phyloP scores from a whole-genome alignment of 805 yeast genomes.

The Pichia manshurica region DNA sequence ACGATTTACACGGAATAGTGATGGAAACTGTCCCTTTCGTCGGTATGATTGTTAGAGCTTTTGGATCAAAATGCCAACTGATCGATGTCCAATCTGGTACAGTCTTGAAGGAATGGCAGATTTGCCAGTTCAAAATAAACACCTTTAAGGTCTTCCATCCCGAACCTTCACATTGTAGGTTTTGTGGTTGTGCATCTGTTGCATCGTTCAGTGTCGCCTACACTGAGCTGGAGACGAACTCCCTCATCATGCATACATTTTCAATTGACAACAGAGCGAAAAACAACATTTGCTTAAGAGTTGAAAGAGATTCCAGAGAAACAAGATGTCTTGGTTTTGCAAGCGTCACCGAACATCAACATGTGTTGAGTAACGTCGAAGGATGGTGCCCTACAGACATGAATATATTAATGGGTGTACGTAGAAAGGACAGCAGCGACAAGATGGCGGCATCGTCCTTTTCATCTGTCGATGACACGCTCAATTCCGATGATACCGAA shows the following conservation, averaged over 20 bases:
- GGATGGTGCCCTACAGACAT: slow-evolving; percentile 77
- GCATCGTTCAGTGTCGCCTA: slow-evolving; percentile 68
- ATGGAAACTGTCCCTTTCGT: slow-evolving; percentile 61
- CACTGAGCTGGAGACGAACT: slow-evolving; percentile 50
- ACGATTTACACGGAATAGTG: slow-evolving; percentile 19
- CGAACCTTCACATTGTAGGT: slow-evolving; percentile 82
- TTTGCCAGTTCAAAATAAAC: slow-evolving; percentile 57
- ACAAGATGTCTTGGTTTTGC: slow-evolving; percentile 85
- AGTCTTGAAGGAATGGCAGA: slow-evolving; percentile 51
- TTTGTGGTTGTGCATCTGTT: slow-evolving; percentile 85
- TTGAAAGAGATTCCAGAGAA: slow-evolving; percentile 89
- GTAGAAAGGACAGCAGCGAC: slow-evolving; percentile 36
- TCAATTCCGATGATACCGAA: not conserved
- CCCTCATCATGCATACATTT: slow-evolving; percentile 67
- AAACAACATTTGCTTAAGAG: slow-evolving; percentile 76
- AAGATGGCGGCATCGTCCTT: not conserved
- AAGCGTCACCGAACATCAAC: slow-evolving; percentile 62
- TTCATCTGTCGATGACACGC: slow-evolving; percentile 12
- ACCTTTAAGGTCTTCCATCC: slow-evolving; percentile 69
- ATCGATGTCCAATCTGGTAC: slow-evolving; percentile 78
- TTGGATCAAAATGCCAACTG: slow-evolving; percentile 51
- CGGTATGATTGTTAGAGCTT: slow-evolving; percentile 65
- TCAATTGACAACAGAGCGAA: slow-evolving; percentile 69
- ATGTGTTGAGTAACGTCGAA: slow-evolving; percentile 61
- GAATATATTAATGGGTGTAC: slow-evolving; percentile 67